A percentile compares a stretch with the other conserved stretches of the same genome.
Evolutionary conservation across 169 alveolate genomes (phyloP).

Genomic region (Plasmodium coatneyi): DNA sequence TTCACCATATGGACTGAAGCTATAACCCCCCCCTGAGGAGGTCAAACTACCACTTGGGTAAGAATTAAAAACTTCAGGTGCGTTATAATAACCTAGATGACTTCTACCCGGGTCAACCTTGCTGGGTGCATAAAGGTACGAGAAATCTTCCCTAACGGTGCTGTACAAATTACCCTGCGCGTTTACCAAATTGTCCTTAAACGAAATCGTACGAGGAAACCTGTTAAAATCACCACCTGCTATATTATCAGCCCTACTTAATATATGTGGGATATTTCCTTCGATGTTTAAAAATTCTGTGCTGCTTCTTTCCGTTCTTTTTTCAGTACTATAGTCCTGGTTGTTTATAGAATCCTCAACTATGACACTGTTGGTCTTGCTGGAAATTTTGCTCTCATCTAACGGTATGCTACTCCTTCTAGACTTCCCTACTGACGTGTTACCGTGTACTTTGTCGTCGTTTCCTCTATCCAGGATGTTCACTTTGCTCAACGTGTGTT

Average conservation of each 20-base stretch:
- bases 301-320: background rate
- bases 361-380: constrained; percentile 21
- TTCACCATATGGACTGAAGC: background rate
- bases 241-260: background rate
- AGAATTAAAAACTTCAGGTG: background rate
- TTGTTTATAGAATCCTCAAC: constrained; percentile 8
- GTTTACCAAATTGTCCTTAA: constrained; percentile 9
- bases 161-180: constrained; percentile 20
- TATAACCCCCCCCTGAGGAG: background rate
- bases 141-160: background rate
- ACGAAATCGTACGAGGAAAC: background rate
- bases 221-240: background rate
- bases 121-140: constrained; percentile 21
- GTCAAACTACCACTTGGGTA: background rate
- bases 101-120: background rate
- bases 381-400: constrained; percentile 34
- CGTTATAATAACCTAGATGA: constrained; percentile 5
- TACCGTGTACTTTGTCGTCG: background rate
- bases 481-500: constrained; percentile 9
- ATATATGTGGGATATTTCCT: background rate
- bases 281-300: constrained; percentile 5
- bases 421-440: background rate
- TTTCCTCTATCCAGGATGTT: background rate
- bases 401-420: background rate
- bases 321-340: background rate